Percentiles rank a stretch among this genome's conserved stretches.
These are phyloP conservation scores for Cryptosporidium baileyi DNA, from an alignment of 169 alveolate genomes.

Conservation along the genomic window DNA sequence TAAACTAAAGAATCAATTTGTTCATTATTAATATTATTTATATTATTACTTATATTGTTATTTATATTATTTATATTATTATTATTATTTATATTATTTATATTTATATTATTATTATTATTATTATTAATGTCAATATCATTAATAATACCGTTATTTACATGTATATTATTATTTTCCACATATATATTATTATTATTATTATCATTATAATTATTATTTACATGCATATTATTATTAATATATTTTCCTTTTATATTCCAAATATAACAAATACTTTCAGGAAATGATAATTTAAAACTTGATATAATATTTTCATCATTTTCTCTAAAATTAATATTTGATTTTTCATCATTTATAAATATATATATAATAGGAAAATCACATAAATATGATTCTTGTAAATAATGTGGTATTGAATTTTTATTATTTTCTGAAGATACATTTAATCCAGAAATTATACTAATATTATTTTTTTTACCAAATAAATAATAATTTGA, in stretches of 20 bases:
- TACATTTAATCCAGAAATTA: neutral
- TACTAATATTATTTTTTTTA: neutral
- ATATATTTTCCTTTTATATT: constrained; percentile 11
- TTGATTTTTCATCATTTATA: constrained; percentile 20
- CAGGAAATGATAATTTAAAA: constrained; percentile 52
- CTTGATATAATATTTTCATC: constrained; percentile 51
- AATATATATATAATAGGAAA: constrained; percentile 51
- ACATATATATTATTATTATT: neutral
- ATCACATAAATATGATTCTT: constrained; percentile 47
- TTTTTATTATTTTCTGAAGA: neutral
- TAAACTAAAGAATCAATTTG: neutral
- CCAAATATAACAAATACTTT: constrained; percentile 48
- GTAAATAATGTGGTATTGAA: constrained; percentile 35
- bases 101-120: too few species aligned
- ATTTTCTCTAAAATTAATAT: neutral
- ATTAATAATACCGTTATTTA: too few species aligned
- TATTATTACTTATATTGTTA: too few species aligned
- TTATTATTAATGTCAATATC: too few species aligned
- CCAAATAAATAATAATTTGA: constrained; percentile 40
- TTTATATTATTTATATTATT: too few species aligned
- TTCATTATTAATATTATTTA: neutral
- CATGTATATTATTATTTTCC: too few species aligned
- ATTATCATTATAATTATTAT: neutral
- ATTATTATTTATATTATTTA: neutral
- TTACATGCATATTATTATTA: neutral